These are phyloP conservation scores for Crithidia fasciculata DNA, from an alignment of 208 protist species.

Conservation along the genomic window DNA sequence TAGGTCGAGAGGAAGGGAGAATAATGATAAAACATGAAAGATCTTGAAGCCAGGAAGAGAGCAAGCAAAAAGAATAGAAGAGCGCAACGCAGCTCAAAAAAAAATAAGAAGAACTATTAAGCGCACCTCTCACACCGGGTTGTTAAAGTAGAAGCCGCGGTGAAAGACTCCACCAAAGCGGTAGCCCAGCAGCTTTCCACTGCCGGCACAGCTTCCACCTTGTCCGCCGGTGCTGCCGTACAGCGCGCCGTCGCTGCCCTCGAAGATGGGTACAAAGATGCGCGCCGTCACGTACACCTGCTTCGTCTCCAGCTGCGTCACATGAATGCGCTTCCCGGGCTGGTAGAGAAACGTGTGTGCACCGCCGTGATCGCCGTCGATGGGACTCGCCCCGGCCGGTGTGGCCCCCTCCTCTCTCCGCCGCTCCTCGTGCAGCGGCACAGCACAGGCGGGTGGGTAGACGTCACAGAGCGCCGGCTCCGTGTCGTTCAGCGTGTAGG, in stretches of 20 bases:
- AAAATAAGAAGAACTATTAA: too few species aligned
- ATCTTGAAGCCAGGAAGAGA: background rate
- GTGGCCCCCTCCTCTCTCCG: background rate
- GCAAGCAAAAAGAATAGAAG: constrained; percentile 14
- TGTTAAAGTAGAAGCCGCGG: constrained; percentile 61
- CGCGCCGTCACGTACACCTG: constrained; percentile 75
- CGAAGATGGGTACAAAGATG: constrained; percentile 71
- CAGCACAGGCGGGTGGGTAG: constrained; percentile 52
- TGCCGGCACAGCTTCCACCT: constrained; percentile 41
- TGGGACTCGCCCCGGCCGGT: constrained; percentile 1
- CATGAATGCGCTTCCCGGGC: constrained; percentile 53
- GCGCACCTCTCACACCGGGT: background rate
- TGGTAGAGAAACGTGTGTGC: constrained; percentile 69
- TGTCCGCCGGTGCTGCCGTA: constrained; percentile 32
- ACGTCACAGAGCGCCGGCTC: constrained; percentile 72
- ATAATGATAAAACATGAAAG: too few species aligned
- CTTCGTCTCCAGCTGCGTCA: constrained; percentile 66
- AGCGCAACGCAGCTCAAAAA: background rate
- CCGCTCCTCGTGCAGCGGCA: constrained; percentile 2
- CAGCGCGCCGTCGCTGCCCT: constrained; percentile 27
- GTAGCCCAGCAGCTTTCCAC: constrained; percentile 59
- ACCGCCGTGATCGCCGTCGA: constrained; percentile 41
- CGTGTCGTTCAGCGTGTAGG: constrained; percentile 79
- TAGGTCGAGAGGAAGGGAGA: too few species aligned
- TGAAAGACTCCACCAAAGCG: constrained; percentile 75